Evolutionary conservation across 2,329 filamentous ascomycete species (phyloP).

Genomic region (Exophiala bonariae): DNA sequence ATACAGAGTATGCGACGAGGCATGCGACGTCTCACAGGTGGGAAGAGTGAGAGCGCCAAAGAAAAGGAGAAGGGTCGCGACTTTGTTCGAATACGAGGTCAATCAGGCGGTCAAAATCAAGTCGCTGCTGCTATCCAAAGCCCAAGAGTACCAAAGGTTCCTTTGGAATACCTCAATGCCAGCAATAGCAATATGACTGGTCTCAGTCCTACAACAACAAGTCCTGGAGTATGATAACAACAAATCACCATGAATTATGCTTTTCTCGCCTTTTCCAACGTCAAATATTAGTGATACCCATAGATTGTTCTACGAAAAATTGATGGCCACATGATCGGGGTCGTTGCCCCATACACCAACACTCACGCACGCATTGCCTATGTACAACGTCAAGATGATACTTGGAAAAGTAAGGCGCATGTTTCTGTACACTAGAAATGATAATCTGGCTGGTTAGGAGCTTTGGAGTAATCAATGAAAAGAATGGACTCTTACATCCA

Average conservation of each 20-base stretch:
- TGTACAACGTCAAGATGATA: conserved; percentile 17
- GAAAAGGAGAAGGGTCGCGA: conserved; percentile 46
- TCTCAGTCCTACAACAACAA: conserved; percentile 18
- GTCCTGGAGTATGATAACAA: conserved; percentile 15
- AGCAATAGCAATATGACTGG: conserved; percentile 11
- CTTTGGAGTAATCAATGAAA: too few species aligned
- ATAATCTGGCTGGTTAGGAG: not conserved
- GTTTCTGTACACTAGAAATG: too few species aligned
- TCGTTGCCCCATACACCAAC: conserved; percentile 2
- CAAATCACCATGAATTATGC: not conserved
- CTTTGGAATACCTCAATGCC: conserved; percentile 45
- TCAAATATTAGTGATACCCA: conserved; percentile 12
- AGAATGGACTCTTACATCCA: not conserved
- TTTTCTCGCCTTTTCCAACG: conserved; percentile 8
- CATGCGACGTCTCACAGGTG: conserved; percentile 48
- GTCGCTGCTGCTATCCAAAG: conserved; percentile 31
- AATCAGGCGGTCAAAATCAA: conserved; percentile 22
- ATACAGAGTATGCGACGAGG: conserved; percentile 47
- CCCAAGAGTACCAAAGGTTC: conserved; percentile 48
- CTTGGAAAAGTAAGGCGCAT: conserved; percentile 2
- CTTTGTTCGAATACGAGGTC: conserved; percentile 43
- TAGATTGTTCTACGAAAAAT: conserved; percentile 12
- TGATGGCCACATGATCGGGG: conserved; percentile 9
- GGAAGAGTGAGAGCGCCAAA: conserved; percentile 42
- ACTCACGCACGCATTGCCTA: conserved; percentile 6